phyloP scores from a whole-genome alignment of 305 asterid genomes.

The Solanum chacoense region DNA sequence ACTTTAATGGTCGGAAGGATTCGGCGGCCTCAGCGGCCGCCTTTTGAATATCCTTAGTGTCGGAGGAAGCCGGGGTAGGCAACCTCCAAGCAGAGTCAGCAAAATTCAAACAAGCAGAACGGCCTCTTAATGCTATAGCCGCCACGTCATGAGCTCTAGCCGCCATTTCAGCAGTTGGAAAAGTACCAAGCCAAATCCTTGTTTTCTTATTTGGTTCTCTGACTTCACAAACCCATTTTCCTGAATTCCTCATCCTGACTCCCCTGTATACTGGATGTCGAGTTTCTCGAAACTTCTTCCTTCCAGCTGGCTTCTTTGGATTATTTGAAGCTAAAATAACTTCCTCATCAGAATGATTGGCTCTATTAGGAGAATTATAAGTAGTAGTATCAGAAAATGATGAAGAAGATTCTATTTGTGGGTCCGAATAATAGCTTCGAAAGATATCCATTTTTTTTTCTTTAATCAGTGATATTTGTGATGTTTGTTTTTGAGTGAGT shows the following conservation, averaged over 20 bases:
- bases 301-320: slow-evolving; percentile 21
- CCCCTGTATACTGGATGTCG: slow-evolving; percentile 47
- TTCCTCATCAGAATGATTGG: slow-evolving; percentile 9
- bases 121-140: slow-evolving; percentile 45
- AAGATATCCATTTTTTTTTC: background rate
- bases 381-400: background rate
- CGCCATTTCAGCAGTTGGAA: slow-evolving; percentile 57
- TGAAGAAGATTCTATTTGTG: background rate
- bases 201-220: slow-evolving; percentile 51
- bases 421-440: background rate
- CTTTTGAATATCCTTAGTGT: slow-evolving; percentile 38
- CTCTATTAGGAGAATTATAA: background rate
- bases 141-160: slow-evolving; percentile 72
- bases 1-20: background rate
- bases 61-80: slow-evolving; percentile 33
- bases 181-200: slow-evolving; percentile 70
- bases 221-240: slow-evolving; percentile 61
- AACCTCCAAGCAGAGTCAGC: slow-evolving; percentile 25
- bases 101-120: slow-evolving; percentile 33
- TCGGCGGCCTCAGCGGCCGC: slow-evolving; percentile 26
- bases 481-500: background rate
- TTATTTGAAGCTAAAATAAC: slow-evolving; percentile 13
- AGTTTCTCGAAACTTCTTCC: slow-evolving; percentile 4
- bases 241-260: slow-evolving; percentile 30
- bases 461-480: background rate